Evolutionary conservation across 495 filamentous ascomycete species (phyloP), one percentile per base, ranked within the genome.

Genomic region (Hypoxylon fuscum): DNA sequence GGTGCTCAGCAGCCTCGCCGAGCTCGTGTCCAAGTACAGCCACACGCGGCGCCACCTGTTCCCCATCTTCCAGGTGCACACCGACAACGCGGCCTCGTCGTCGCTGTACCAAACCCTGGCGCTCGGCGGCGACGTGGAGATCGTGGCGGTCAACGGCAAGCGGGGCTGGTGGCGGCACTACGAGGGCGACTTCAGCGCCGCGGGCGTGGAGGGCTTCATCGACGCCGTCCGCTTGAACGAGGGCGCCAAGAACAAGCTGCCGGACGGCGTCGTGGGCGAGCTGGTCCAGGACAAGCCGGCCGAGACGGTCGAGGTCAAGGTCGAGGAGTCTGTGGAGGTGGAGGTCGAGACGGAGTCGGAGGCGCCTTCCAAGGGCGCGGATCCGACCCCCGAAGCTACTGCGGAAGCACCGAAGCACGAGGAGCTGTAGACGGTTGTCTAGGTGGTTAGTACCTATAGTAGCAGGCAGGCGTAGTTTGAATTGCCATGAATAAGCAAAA

Each of bases 141-240:
- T 98, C 32, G 77, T 98, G 31, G 93, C 92, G 8, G 67, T 96
- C 32, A 97, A 97, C 73, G 90, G 85, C 7, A 87, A 91, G 62
- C 81, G 92, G 31, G 85, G 86, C 18, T 98, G 95, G 96, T 96
- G 87, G 83, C 86, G 89, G 59, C 85, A 81, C 32, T 96, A 88
- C 65, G 76, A 81, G 31, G 76, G 78, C 3, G 83, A 87, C 18
- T 90, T 86, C 58, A 80, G 78, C 9, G 69, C 82, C 25, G 79
- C 80, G 27, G 80, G 81, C 8, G 75, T 98, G 31, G 92, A 96
- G 73, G 77, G 79, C 49, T 98, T 93, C 93, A 82, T 98, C 59
- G 95, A 98, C 72, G 84, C 82, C 2, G 91, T 97, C 62, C 85
- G 90, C 20, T 78, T 98, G 70, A 91, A 93, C 41, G 96, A 97